Percentiles rank a stretch among this genome's conserved stretches.
These are phyloP conservation scores for Boeremia lycopersici DNA, from an alignment of 2,329 filamentous ascomycete species.

Conservation along the genomic window DNA sequence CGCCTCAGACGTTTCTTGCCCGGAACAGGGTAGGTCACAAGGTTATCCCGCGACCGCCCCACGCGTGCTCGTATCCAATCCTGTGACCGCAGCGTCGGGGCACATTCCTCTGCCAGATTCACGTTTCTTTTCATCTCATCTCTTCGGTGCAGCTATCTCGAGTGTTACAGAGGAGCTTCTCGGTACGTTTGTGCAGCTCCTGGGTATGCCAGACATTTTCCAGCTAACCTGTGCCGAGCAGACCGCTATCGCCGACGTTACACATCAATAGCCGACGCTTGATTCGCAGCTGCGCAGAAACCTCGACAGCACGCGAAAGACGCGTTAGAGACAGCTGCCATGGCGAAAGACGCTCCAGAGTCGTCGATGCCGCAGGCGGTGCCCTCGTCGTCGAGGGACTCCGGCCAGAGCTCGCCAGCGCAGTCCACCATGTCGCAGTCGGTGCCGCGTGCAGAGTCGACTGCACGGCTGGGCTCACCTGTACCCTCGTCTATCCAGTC, in stretches of 20 bases:
- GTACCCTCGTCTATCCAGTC: slow-evolving; percentile 53
- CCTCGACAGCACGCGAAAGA: slow-evolving; percentile 11
- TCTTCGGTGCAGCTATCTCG: slow-evolving; percentile 5
- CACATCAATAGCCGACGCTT: slow-evolving; percentile 30
- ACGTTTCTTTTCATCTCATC: slow-evolving; percentile 9
- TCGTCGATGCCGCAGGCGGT: slow-evolving; percentile 37
- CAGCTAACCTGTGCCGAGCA: slow-evolving; percentile 6
- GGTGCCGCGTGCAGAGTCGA: slow-evolving; percentile 58
- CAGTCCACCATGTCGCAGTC: slow-evolving; percentile 43
- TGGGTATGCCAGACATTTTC: slow-evolving; percentile 1
- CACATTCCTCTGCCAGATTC: slow-evolving; percentile 12
- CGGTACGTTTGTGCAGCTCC: slow-evolving; percentile 9
- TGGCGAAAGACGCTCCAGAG: slow-evolving; percentile 18
- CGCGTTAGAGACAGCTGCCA: slow-evolving; percentile 2
- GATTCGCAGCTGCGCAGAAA: slow-evolving; percentile 2
- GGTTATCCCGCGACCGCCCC: slow-evolving; percentile 3
- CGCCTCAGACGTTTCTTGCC: slow-evolving; percentile 12
- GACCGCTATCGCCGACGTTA: slow-evolving; percentile 24
- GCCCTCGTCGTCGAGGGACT: slow-evolving; percentile 35
- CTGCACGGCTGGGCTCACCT: slow-evolving; percentile 61
- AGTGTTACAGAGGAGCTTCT: slow-evolving; percentile 6
- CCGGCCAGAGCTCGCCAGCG: slow-evolving; percentile 35
- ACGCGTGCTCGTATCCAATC: slow-evolving; percentile 10
- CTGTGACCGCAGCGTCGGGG: slow-evolving; percentile 4
- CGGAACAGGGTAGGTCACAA: slow-evolving; percentile 15